phyloP scores from a whole-genome alignment of 768 basidiomycete genomes.

The Termitomyces sp. region DNA sequence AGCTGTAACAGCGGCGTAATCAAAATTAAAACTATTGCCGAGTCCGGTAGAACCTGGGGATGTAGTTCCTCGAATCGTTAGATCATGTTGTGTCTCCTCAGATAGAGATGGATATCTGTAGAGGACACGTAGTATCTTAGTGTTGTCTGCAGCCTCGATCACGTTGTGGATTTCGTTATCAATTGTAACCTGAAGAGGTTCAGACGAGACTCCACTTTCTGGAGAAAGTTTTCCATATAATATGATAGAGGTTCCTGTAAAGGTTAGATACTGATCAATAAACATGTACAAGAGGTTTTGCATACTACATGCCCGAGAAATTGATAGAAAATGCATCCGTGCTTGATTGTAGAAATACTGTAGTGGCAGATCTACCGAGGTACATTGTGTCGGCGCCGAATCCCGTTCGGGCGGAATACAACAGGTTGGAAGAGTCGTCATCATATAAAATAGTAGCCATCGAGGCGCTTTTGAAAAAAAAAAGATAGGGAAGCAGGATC shows the following conservation, averaged over 20 bases:
- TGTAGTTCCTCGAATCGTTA: background rate
- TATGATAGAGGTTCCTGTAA: background rate
- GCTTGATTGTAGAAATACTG: background rate
- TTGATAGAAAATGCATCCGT: background rate
- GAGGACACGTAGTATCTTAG: background rate
- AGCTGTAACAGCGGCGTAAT: background rate
- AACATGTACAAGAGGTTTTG: background rate
- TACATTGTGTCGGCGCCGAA: background rate
- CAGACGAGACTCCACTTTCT: background rate
- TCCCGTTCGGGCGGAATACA: background rate
- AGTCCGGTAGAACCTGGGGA: background rate
- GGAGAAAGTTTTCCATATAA: background rate
- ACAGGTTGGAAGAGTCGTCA: background rate
- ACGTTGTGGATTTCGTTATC: background rate
- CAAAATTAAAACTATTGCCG: background rate
- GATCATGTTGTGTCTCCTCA: background rate
- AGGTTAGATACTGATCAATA: background rate
- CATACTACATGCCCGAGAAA: background rate
- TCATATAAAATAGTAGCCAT: background rate
- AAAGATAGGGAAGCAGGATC: background rate
- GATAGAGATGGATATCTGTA: background rate
- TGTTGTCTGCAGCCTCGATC: background rate
- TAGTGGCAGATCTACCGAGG: background rate
- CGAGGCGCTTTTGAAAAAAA: background rate
- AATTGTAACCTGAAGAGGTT: background rate